Conservation (phyloP, 2,329 filamentous ascomycete genomes). For the Aspergillus sclerotialis region DNA sequence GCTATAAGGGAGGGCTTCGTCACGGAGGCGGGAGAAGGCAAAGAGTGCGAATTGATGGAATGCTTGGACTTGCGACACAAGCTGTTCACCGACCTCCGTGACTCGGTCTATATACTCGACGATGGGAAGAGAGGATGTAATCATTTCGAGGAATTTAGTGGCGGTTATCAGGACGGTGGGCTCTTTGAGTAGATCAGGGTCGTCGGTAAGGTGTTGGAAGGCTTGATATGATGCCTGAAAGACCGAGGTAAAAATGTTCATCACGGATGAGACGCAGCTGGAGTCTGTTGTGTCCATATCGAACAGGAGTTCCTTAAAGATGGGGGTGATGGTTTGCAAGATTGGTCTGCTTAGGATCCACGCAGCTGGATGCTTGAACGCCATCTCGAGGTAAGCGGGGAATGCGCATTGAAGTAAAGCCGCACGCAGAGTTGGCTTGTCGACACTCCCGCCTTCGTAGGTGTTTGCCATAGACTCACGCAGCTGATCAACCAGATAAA, state of each 20-base stretch:
- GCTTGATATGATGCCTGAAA: conserved; percentile 32
- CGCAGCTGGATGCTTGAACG: conserved; percentile 39
- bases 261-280: conserved; percentile 29
- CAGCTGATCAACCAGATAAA: conserved; percentile 50
- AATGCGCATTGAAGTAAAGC: conserved; percentile 50
- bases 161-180: conserved; percentile 33
- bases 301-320: conserved; percentile 40
- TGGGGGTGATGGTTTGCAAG: conserved; percentile 39
- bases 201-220: conserved; percentile 28
- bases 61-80: conserved; percentile 29
- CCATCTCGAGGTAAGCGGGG: conserved; percentile 49
- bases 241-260: conserved; percentile 30
- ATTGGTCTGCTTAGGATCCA: conserved; percentile 50
- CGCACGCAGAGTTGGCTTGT: conserved; percentile 42
- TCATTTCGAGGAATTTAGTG: conserved; percentile 33
- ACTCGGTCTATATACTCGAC: conserved; percentile 43
- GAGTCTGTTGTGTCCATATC: conserved; percentile 38
- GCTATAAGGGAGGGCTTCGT: conserved; percentile 8
- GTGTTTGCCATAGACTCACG: conserved; percentile 41
- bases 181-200: conserved; percentile 29
- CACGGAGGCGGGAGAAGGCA: conserved; percentile 19
- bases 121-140: conserved; percentile 33
- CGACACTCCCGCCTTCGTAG: conserved; percentile 34
- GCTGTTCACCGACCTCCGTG: conserved; percentile 14
- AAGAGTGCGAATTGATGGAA: conserved; percentile 35